Base-by-base conservation (phyloP, 2,329 filamentous ascomycete species). In the Eutypa lata region DNA sequence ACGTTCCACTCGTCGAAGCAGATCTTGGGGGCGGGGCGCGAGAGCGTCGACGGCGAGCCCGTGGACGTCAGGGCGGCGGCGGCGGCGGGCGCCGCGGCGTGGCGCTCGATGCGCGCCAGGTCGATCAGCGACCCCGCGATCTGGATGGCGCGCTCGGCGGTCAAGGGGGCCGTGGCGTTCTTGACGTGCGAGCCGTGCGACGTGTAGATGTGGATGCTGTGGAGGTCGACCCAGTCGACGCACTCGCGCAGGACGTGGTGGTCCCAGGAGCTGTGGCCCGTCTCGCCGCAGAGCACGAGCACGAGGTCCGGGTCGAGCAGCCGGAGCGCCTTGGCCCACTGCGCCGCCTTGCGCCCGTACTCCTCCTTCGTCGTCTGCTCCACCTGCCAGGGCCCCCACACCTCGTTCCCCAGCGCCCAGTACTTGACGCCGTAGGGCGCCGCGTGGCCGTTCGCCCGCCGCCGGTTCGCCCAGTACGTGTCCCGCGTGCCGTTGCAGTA, bases 1-100 rank as follows among this genome's bases (percentile, higher is more conserved):
- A 91, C 88, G 67, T 91, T 92, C 89, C 89, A 91, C 70, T 91
- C 88, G 66, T 92, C 89, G 65, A 91, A 91, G 75, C 88, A 91
- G 66, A 92, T 90, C 49, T 79, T 87, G 46, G 83, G 86, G 3
- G 80, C 74, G 3, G 81, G 80, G 16, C 86, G 26, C 26, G 26
- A 31, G 6, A 31, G 81, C 0, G 75, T 73, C 0, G 78, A 71
- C 0, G 86, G 79, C 0, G 87, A 79, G 38, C 75, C 72, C 68
- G 75, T 73, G 0, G 78, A 71, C 0, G 86, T 79, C 0, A 87
- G 79, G 37, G 75, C 72, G 67, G 80, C n/a, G 86, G 13, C 35
- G 13, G 35, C 4, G n/a, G 80, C 0, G 75, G n/a, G 73, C 0
- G 78, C 71, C 0, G 86, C 79, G 0, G 87, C 78, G 40, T 75